Conservation (phyloP, 2,329 filamentous ascomycete genomes). For the Graphium sp. region DNA sequence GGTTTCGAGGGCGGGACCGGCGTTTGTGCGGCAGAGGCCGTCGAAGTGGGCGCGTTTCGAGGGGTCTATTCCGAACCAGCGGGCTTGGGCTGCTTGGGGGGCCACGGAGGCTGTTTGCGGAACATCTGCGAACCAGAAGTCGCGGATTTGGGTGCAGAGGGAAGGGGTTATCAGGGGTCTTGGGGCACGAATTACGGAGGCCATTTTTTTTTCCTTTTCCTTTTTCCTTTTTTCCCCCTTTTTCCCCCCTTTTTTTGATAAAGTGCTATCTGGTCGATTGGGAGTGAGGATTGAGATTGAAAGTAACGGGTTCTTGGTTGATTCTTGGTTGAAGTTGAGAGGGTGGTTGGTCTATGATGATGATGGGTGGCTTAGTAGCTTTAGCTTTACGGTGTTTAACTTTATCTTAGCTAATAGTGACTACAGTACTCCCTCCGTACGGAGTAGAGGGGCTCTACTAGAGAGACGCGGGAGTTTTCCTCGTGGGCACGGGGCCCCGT, state of each 20-base stretch:
- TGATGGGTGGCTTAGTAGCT: no score
- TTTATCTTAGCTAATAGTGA: no score
- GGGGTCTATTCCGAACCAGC: conserved; percentile 6
- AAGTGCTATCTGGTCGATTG: no score
- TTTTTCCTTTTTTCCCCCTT: conserved; percentile 1
- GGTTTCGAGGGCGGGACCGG: conserved; percentile 1
- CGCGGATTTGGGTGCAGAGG: conserved; percentile 3
- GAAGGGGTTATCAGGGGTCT: neutral
- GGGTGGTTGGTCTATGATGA: no score
- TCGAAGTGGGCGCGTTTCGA: conserved; percentile 3
- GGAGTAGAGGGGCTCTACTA: no score
- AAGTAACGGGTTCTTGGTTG: no score
- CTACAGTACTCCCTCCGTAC: no score
- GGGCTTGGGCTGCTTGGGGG: neutral
- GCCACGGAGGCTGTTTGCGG: conserved; percentile 1
- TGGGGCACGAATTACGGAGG: neutral
- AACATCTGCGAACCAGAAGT: conserved; percentile 5
- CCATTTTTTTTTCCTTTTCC: conserved; percentile 2
- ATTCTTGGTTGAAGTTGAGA: no score
- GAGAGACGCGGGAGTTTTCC: no score
- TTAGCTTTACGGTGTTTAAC: no score
- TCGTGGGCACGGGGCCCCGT: no score
- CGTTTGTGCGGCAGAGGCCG: conserved; percentile 2
- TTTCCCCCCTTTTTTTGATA: neutral
- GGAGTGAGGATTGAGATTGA: no score